A percentile compares a stretch with the other conserved stretches of the same genome.
Conservation (phyloP, 1,284 basidiomycete species). For the Ceratobasidium theobromae region DNA sequence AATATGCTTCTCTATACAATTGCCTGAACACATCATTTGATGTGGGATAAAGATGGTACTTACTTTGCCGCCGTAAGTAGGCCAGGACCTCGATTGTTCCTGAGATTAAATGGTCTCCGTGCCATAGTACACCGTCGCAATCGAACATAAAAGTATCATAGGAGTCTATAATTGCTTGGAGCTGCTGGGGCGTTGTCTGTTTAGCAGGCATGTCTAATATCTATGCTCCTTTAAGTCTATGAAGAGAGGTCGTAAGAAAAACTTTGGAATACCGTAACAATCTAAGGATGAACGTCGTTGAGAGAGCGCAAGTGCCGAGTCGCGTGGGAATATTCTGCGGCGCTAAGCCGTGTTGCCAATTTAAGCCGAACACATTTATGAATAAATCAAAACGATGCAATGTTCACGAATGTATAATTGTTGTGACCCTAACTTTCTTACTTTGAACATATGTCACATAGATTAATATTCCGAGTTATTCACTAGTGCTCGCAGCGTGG, state of each 20-base stretch:
- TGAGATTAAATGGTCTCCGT: slow-evolving; percentile 78
- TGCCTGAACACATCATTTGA: too few relatives aligned
- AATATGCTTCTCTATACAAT: slow-evolving; percentile 87
- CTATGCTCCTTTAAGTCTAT: background rate
- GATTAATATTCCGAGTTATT: too few relatives aligned
- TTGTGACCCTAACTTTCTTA: too few relatives aligned
- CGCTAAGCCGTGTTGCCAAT: too few relatives aligned
- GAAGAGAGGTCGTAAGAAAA: slow-evolving; percentile 3
- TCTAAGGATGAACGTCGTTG: too few relatives aligned
- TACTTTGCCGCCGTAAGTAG: slow-evolving; percentile 64
- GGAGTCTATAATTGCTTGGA: slow-evolving; percentile 59
- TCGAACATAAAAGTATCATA: slow-evolving; percentile 96
- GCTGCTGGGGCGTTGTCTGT: slow-evolving; percentile 11
- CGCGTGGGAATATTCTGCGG: too few relatives aligned
- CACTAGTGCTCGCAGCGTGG: background rate
- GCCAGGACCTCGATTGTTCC: slow-evolving; percentile 74
- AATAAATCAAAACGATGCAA: too few relatives aligned
- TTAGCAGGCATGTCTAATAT: slow-evolving; percentile 10
- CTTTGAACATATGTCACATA: too few relatives aligned
- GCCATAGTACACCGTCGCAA: slow-evolving; percentile 96
- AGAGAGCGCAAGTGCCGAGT: too few relatives aligned
- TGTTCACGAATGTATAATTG: too few relatives aligned
- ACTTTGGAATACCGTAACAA: too few relatives aligned
- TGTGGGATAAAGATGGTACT: slow-evolving; percentile 40
- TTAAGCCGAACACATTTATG: too few relatives aligned